These are phyloP conservation scores for Sophora flavescens DNA, from an alignment of 306 rosid species.

Conservation along the genomic window DNA sequence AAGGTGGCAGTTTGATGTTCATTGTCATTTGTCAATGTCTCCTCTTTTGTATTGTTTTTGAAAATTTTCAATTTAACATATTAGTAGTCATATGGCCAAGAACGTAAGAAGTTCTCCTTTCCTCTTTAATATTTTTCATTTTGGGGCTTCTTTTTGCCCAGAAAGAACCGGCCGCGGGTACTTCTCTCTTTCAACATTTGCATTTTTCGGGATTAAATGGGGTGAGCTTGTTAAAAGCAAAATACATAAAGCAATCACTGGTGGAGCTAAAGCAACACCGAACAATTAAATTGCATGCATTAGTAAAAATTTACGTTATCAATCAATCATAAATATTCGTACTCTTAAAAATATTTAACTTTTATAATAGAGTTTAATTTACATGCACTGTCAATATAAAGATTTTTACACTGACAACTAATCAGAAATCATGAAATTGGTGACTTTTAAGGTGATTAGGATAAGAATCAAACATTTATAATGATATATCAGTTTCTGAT, in stretches of 20 bases:
- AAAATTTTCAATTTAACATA: background rate
- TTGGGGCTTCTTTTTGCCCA: background rate
- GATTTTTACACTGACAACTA: too few species aligned
- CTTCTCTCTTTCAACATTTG: background rate
- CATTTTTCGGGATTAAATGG: background rate
- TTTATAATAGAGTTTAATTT: too few species aligned
- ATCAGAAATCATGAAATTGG: too few species aligned
- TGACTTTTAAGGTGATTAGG: too few species aligned
- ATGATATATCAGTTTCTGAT: too few species aligned
- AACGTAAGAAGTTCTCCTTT: constrained; percentile 13
- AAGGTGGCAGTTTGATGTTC: background rate
- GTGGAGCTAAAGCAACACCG: background rate
- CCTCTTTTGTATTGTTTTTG: background rate
- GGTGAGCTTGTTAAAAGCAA: background rate
- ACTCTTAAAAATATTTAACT: too few species aligned
- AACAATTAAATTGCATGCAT: too few species aligned
- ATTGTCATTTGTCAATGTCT: background rate
- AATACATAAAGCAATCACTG: background rate
- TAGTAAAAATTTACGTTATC: too few species aligned
- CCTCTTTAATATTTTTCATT: background rate
- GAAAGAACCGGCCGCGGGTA: background rate
- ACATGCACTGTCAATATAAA: too few species aligned
- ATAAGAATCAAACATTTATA: too few species aligned
- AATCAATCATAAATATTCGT: too few species aligned
- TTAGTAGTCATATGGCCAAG: background rate